Base-by-base conservation (phyloP, 116 monocot species). In the Trichopus zeylanicus region DNA sequence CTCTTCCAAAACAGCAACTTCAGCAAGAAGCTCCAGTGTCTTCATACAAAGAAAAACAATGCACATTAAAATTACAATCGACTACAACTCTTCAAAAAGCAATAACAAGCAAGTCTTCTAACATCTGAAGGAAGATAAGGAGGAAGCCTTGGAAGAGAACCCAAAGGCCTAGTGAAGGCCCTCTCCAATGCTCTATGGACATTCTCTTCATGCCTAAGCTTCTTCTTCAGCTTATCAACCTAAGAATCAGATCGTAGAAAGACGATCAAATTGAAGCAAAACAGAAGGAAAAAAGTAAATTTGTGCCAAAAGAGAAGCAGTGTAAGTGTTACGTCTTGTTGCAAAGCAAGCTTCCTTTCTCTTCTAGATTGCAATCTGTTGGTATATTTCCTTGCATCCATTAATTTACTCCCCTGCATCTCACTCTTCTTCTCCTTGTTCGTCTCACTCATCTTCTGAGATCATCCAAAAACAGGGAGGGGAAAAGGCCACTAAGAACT, bases 61-160 rank as follows among this genome's bases (percentile, higher is more conserved):
- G 5, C 3, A 11, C 19, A 49, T 49, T 42, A 13, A 42, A n/a
- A 13, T 42, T n/a, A 13, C 13, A 42, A 42, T n/a, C n/a, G 18
- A 38, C 4, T 12, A 42, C 42, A 42, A 42, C 7, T 42, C 4
- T 42, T 42, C 42, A 42, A 37, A 42, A 13, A 42, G n/a, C n/a
- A 42, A 42, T 12, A 42, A 42, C 13, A 42, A 13, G n/a, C 13
- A 42, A 16, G 3, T 13, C 9, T 37, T 11, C 1, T 37, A 42
- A 91, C 92, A 64, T 82, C 55, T 28, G 85, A 76, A 61, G 92
- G 98, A 4, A 98, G 98, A 62, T 92, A 98, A 6, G 98, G 82
- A 26, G 98, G 92, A 7, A 98, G 88, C 7, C 98, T 84, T 64
- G 98, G 98, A 19, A 98, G 91, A 62, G 88, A 79, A 57, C 98